Percentiles rank a stretch among this genome's conserved stretches.
Conservation (phyloP, 768 basidiomycete species). For the Kwoniella dendrophila region DNA sequence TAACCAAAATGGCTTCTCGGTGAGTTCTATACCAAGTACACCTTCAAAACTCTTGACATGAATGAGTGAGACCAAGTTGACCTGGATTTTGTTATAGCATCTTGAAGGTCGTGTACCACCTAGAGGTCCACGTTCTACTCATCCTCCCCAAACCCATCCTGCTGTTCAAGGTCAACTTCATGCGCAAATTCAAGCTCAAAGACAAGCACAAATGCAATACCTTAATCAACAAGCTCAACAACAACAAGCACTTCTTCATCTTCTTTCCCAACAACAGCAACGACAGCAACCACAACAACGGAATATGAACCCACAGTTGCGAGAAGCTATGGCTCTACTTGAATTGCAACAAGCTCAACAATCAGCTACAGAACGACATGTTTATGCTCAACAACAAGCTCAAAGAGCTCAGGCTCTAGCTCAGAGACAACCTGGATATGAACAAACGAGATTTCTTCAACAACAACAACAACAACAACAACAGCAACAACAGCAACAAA, state of each 20-base stretch:
- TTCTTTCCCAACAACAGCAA: constrained; percentile 8
- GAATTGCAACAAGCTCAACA: constrained; percentile 26
- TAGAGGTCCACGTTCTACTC: constrained; percentile 4
- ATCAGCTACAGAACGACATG: constrained; percentile 23
- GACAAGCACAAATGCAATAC: constrained; percentile 13
- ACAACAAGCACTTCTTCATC: constrained; percentile 25
- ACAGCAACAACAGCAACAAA: constrained; percentile 26
- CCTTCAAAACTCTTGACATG: not conserved
- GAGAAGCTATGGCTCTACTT: constrained; percentile 19
- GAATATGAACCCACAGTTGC: constrained; percentile 5
- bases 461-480: constrained; percentile 17
- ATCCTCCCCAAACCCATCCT: constrained; percentile 1
- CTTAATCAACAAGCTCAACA: constrained; percentile 20
- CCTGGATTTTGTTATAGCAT: not conserved
- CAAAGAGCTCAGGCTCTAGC: constrained; percentile 14
- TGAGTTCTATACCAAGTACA: not conserved
- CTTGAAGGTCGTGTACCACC: not conserved
- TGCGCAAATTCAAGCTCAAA: constrained; percentile 19
- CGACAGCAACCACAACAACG: not conserved
- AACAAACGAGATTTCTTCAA: constrained; percentile 10
- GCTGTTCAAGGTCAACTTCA: constrained; percentile 1
- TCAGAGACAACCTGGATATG: constrained; percentile 9
- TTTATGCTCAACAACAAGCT: not conserved
- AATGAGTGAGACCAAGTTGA: not conserved
- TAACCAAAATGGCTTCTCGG: constrained; percentile 16